Evolutionary conservation across 2,329 filamentous ascomycete species (phyloP).

Genomic region (Bipolaris zeicola): DNA sequence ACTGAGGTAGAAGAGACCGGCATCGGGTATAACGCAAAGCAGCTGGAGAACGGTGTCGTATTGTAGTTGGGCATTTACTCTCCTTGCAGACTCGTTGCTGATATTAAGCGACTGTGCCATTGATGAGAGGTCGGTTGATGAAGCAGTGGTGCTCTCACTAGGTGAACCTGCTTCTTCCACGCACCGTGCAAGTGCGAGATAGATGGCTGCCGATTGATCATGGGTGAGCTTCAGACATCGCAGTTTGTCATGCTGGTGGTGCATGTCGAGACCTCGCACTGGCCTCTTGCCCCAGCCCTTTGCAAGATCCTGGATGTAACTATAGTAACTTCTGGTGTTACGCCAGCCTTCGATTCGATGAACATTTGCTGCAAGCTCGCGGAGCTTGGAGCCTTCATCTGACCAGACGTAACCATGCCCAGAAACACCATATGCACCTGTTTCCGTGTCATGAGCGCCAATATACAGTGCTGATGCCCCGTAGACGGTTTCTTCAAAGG

Average conservation of each 20-base stretch:
- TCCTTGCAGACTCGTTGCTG: conserved; percentile 32
- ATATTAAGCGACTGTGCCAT: conserved; percentile 32
- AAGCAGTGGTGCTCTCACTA: conserved; percentile 20
- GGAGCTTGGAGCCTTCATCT: conserved; percentile 77
- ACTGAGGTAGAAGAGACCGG: conserved; percentile 87
- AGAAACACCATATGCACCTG: conserved; percentile 59
- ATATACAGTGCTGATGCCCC: conserved; percentile 90
- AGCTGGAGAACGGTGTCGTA: conserved; percentile 61
- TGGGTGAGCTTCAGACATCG: conserved; percentile 79
- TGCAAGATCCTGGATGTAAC: conserved; percentile 73
- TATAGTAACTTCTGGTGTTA: conserved; percentile 93
- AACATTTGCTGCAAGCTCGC: conserved; percentile 88
- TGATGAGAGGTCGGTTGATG: conserved; percentile 26
- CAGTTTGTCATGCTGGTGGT: conserved; percentile 90
- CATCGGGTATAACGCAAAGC: conserved; percentile 80
- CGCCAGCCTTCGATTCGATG: conserved; percentile 96
- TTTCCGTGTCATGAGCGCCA: conserved; percentile 69
- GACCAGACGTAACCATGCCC: conserved; percentile 97
- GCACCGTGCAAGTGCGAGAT: conserved; percentile 75
- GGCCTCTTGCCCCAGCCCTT: conserved; percentile 56
- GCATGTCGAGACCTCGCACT: conserved; percentile 80
- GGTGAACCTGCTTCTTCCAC: conserved; percentile 59
- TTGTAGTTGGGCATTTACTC: conserved; percentile 34
- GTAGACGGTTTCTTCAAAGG: conserved; percentile 95
- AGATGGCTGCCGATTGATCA: conserved; percentile 80